Evolutionary conservation across 345 rosid species (phyloP), one percentile per base, ranked within the genome.

Genomic region (Salix purpurea): DNA sequence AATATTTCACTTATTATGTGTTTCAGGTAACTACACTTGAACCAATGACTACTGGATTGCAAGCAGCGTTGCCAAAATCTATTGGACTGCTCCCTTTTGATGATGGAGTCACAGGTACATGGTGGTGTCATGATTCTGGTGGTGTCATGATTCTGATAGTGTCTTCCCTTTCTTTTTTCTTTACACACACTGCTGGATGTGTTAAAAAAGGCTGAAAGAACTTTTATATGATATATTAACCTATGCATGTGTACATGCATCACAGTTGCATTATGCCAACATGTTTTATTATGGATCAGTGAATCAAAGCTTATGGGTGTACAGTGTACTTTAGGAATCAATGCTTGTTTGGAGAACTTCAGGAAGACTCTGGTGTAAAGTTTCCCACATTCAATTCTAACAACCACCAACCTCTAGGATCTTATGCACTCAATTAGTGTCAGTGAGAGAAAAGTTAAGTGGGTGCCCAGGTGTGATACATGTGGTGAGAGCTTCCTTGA

Each of bases 41-140:
- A 82, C 97, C 98, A 3, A 88, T 93, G 97, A 87, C 93, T 77
- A 79, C 84, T 7, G 98, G 98, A 56, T 81, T 96, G 81, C 99
- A 93, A 89, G 98, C 92, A 83, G 90, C 91, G 48, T 81, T 96
- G 76, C 98, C 99, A 3, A 96, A 92, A 85, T 92, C 99, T 74
- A 90, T 96, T 77, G 99, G 98, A 80, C 84, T 96, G 81, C 98
- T 96, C 75, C 92, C 96, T 80, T 96, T 93, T 67, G 98, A 96
- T 87, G 94, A 92, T 68, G 98, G 99, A 71, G 91, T 96, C 50
- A 72, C 97, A 87, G 99, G 99, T 96, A 80, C 4, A 62, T 71
- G 28, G 32, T 67, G 44, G 50, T 11, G 11, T 68, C 60, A 9
- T 65, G 10, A 46, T 52, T 40, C 64, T 61, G 66, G 14, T 50